Evolutionary conservation across 2,329 filamentous ascomycete species (phyloP).

Genomic region (Xylaria sp.): DNA sequence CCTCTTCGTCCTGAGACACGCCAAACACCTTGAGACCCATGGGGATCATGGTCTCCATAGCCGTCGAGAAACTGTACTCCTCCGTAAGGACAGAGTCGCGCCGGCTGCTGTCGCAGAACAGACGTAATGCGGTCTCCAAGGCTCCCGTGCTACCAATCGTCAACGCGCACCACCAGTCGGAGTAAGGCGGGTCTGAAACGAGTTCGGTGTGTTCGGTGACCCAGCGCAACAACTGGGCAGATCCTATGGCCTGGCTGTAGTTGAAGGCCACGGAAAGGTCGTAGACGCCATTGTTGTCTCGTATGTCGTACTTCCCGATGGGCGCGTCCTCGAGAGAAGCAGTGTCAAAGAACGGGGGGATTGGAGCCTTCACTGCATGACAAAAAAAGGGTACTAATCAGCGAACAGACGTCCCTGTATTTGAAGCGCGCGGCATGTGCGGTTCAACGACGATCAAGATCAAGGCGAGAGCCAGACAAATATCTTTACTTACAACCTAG

Average conservation of each 20-base stretch:
- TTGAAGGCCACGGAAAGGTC: constrained; percentile 89
- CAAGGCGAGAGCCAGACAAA: background rate
- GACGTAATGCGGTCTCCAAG: constrained; percentile 75
- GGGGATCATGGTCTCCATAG: constrained; percentile 52
- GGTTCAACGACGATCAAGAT: background rate
- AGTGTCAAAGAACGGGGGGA: constrained; percentile 13
- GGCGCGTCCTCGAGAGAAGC: constrained; percentile 27
- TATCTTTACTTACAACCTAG: constrained; percentile 41
- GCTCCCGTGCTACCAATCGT: constrained; percentile 82
- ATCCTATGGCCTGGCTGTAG: constrained; percentile 82
- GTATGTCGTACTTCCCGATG: constrained; percentile 78
- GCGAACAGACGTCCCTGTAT: background rate
- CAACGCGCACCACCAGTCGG: constrained; percentile 82
- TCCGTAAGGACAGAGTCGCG: constrained; percentile 79
- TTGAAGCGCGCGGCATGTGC: background rate
- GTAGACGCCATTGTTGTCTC: constrained; percentile 37
- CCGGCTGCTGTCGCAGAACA: constrained; percentile 65
- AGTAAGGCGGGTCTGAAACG: constrained; percentile 78
- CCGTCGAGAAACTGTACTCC: constrained; percentile 82
- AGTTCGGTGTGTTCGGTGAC: constrained; percentile 95
- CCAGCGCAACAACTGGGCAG: constrained; percentile 82
- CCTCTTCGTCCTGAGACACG: constrained; percentile 48
- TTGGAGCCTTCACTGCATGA: constrained; percentile 11
- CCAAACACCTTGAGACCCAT: constrained; percentile 49
- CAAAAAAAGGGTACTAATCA: constrained; percentile 1